phyloP scores from a whole-genome alignment of 768 basidiomycete species.

The Trametes gibbosa region DNA sequence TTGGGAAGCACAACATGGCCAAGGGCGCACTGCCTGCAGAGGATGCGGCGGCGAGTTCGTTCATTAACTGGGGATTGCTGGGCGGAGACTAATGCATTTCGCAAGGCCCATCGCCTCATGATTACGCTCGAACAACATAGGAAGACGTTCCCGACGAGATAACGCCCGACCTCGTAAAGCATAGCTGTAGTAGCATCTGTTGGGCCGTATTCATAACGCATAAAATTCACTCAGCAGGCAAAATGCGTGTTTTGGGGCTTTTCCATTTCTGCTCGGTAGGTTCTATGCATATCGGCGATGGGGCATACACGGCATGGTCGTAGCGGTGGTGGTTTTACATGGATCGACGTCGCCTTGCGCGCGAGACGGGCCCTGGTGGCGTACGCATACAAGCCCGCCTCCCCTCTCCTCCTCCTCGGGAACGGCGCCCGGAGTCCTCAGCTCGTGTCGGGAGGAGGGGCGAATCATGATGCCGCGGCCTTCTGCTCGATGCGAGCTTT shows the following conservation, averaged over 20 bases:
- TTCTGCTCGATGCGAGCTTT: conserved; percentile 66
- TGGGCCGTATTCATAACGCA: not conserved
- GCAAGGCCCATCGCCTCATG: conserved; percentile 65
- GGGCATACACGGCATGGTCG: conserved; percentile 26
- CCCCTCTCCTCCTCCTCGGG: conserved; percentile 3
- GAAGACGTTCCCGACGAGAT: conserved; percentile 17
- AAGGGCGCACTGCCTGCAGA: conserved; percentile 81
- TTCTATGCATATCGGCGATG: conserved; percentile 26
- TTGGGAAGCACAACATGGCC: conserved; percentile 85
- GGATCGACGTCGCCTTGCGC: conserved; percentile 22
- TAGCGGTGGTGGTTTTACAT: conserved; percentile 23
- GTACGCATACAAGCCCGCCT: conserved; percentile 2
- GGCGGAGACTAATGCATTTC: not conserved
- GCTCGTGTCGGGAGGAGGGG: not conserved
- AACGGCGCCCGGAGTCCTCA: not conserved
- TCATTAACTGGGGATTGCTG: not conserved
- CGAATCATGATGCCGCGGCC: conserved; percentile 34
- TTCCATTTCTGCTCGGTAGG: conserved; percentile 27
- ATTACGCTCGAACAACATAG: conserved; percentile 51
- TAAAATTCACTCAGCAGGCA: not conserved
- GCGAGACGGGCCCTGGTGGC: conserved; percentile 9
- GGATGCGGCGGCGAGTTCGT: conserved; percentile 68
- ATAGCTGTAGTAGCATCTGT: too few species aligned
- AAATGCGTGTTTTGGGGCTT: conserved; percentile 26
- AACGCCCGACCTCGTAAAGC: not conserved